Evolutionary conservation across 805 yeast species (phyloP), one percentile per base, ranked within the genome.

Genomic region (Metschnikowia lachancei): DNA sequence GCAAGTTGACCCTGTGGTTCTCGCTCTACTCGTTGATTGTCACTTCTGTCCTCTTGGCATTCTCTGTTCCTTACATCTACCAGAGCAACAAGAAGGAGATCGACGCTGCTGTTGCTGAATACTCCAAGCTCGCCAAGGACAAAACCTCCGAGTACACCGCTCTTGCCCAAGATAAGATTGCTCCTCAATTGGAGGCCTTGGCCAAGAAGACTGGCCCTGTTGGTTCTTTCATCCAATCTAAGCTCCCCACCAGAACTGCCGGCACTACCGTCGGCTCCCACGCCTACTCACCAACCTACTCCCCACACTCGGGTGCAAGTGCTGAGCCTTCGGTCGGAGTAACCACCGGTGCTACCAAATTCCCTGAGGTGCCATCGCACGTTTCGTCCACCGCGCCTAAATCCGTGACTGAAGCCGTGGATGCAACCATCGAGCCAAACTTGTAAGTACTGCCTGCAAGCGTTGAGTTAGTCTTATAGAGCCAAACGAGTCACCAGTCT

Each of bases 61-160:
- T 92, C 77, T 67, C 95, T 36, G 71, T 79, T 37, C 98, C 98
- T 49, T 79, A 77, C 24, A 60, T 85, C 52, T 92, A 91, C 75
- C 70, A 79, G 58, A 76, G 76, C 56, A 82, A 86, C 78, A 83
- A 88, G 76, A 76, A 76, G 61, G 84, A 87, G 73, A 85, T 91
- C 61, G 90, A 86, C 69, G 78, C 78, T 39, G 76, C 80, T 36
- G 76, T 82, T 36, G 75, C 74, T 43, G 65, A 71, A 51, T 62
- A 59, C 60, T 53, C 75, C 51, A 61, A 62, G 54, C 36, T 76
- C 30, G 81, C 81, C 39, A 76, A 74, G 58, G 76, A 70, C 36
- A 81, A 82, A 66, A 59, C 80, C 26, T 58, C 70, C 29, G 79
- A 78, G 60, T 58, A 56, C 55, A 55, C 68, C 47, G 60, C 67